Base-by-base conservation (phyloP, 306 rosid genomes). In the Inga laurina region DNA sequence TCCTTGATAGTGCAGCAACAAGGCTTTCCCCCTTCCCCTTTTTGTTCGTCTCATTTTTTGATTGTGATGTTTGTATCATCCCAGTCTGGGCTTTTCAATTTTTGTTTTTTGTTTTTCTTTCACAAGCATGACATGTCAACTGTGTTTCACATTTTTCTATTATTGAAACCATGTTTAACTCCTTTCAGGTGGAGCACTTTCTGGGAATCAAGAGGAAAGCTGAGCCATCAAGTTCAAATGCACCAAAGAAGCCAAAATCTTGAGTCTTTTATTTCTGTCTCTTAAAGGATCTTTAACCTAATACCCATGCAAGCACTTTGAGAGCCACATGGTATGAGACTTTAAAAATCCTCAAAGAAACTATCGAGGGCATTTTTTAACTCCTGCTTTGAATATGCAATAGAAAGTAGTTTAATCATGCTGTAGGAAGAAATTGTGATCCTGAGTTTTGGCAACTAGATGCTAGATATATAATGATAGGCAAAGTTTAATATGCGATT, bases 201-300 rank as follows among this genome's bases (percentile, higher is more conserved):
- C 87, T 96, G 83, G 99, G 99, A 77, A 93, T 96, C 46, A 96
- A 93, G 91, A 92, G 97, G 83, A 92, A 93, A 88, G 90, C 89
- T 4, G 98, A 93, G 75, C 52, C 92, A 37, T 59, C 89, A 65
- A 87, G 75, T 85, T 84, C 90, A 3, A 93, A 91, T 59, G 37
- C 84, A 30, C 64, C 89, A 2, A 93, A 93, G 85, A 95, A 87
- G 88, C 81, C 92, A 4, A 96, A 92, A 86, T 35, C 91, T 78
- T 93, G 91, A 92, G 54, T 49, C 16, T 49, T 49, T 49, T 49
- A 11, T 49, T 49, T 48, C 54, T 45, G 13, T 45, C 18, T 49
- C 5, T 37, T 37, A 37, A 12, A 14, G 19, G 1, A 49, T 49
- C 54, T 49, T 49, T 49, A 49, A 14, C 19, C 19, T 49, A 49